Conservation (phyloP, 495 filamentous ascomycete species). For the Symbiotaphrina buchneri region DNA sequence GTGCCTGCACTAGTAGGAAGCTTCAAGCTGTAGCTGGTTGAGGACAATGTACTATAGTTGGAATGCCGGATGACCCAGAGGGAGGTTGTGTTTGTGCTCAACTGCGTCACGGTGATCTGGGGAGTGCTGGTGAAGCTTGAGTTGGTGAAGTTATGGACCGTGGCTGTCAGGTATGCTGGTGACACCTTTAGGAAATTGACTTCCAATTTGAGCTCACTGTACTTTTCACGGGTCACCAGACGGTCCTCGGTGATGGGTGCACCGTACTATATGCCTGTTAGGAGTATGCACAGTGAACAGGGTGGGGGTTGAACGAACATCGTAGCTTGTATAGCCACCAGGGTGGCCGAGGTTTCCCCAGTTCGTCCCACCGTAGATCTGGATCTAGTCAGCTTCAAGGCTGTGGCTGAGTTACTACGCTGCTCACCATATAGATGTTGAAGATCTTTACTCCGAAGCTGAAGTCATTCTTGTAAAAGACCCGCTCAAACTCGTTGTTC, state of each 20-base stretch:
- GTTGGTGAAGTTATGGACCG: slow-evolving; percentile 23
- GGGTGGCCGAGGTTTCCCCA: slow-evolving; percentile 65
- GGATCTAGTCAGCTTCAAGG: slow-evolving; percentile 12
- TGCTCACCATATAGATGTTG: slow-evolving; percentile 49
- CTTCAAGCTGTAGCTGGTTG: slow-evolving; percentile 1
- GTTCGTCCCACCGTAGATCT: slow-evolving; percentile 57
- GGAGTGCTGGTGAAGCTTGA: slow-evolving; percentile 23
- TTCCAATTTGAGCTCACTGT: slow-evolving; percentile 53
- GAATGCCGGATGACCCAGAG: no score
- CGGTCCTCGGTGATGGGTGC: slow-evolving; percentile 45
- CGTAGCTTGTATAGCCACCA: slow-evolving; percentile 52
- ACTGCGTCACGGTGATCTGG: slow-evolving; percentile 31
- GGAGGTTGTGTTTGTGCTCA: no score
- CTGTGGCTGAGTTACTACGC: slow-evolving; percentile 9
- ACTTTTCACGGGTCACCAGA: slow-evolving; percentile 46
- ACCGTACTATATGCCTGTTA: slow-evolving; percentile 64
- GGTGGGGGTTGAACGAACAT: slow-evolving; percentile 43
- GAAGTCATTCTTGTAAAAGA: slow-evolving; percentile 65
- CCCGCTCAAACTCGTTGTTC: slow-evolving; percentile 48
- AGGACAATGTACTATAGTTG: no score
- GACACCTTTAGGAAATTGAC: slow-evolving; percentile 50
- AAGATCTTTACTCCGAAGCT: slow-evolving; percentile 36
- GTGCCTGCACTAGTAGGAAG: not conserved
- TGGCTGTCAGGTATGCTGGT: slow-evolving; percentile 36
- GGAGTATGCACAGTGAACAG: slow-evolving; percentile 41